Evolutionary conservation across 1,284 basidiomycete species (phyloP).

Genomic region (Cryptococcus floricola): DNA sequence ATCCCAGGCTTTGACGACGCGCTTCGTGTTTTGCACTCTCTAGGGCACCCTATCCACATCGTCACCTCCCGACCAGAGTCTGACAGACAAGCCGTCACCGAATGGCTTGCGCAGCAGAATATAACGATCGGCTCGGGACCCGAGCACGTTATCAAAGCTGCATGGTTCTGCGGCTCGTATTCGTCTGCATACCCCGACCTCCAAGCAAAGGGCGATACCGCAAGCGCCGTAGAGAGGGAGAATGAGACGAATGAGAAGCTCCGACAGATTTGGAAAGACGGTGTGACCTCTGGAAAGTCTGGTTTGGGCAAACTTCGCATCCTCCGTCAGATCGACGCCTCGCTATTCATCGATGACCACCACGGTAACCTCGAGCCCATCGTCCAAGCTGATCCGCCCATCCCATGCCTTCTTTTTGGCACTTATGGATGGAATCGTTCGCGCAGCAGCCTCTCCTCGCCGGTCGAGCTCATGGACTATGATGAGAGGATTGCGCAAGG

Average conservation of each 20-base stretch:
- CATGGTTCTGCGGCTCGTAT: constrained; percentile 25
- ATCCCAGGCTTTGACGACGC: constrained; percentile 23
- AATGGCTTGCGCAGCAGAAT: constrained; percentile 24
- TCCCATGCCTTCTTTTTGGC: constrained; percentile 32
- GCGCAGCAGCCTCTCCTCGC: constrained; percentile 21
- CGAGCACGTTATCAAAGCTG: constrained; percentile 14
- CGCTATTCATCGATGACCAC: constrained; percentile 35
- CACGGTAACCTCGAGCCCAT: constrained; percentile 31
- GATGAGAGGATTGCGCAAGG: constrained; percentile 22
- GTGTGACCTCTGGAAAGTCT: constrained; percentile 14
- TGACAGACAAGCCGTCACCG: constrained; percentile 13
- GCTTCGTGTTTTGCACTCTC: constrained; percentile 21
- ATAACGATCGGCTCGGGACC: constrained; percentile 24
- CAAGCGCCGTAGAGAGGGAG: constrained; percentile 11
- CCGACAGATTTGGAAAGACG: constrained; percentile 12
- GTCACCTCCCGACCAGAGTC: constrained; percentile 26
- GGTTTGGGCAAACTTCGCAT: constrained; percentile 30
- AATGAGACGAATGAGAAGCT: constrained; percentile 17
- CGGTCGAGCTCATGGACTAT: constrained; percentile 28
- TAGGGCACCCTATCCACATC: constrained; percentile 40
- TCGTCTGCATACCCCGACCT: constrained; percentile 3
- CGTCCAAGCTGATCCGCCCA: constrained; percentile 17
- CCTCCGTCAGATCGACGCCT: constrained; percentile 31
- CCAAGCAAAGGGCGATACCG: constrained; percentile 14
- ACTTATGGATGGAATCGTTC: constrained; percentile 26